Base-by-base conservation (phyloP, 192 early-diverging fungal species). In the Globomyces pollinis-pini region DNA sequence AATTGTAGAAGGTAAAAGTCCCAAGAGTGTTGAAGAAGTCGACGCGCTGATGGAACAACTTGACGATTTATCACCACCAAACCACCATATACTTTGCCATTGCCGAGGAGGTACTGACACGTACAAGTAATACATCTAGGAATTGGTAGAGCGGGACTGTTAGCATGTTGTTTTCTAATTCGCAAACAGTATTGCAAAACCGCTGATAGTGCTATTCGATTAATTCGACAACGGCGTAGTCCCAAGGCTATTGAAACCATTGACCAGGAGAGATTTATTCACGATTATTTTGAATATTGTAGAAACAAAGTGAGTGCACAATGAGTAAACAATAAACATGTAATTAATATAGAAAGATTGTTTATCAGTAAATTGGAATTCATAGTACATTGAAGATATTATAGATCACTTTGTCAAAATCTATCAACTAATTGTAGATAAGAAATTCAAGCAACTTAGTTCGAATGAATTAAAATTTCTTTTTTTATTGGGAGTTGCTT, bases 151-250 rank as follows among this genome's bases (percentile, higher is more conserved):
- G 88, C 88, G 9, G 88, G 84, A 1, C 55, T 90, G n/a, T 72
- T 90, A 38, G 88, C 86, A 0, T 86, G 85, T 59, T 90, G 88
- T 44, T 85, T 79, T 71, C 58, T 90, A 33, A 50, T 90, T 9
- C 60, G 81, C 21, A 73, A 72, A 26, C 60, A 65, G 11, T 82
- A 76, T 30, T 81, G 79, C 50, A 50, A 34, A 16, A 57, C 63
- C 13, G 72, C 79, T 21, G 66, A 72, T 29, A 69, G 71, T 3
- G 81, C 81, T 26, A 77, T 89, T n/a, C 68, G 61, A 20, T 68
- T 69, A 55, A 72, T 89, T 7, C 62, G 87, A 38, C 55, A 67
- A 21, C 72, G 84, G 6, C 62, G 87, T 34, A 80, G 78, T 28
- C 67, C 78, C 13, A 88, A 87, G 54, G 84, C 85, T 1, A 86